Conservation (phyloP, 805 yeast species). For the Lachancea kluyveri region DNA sequence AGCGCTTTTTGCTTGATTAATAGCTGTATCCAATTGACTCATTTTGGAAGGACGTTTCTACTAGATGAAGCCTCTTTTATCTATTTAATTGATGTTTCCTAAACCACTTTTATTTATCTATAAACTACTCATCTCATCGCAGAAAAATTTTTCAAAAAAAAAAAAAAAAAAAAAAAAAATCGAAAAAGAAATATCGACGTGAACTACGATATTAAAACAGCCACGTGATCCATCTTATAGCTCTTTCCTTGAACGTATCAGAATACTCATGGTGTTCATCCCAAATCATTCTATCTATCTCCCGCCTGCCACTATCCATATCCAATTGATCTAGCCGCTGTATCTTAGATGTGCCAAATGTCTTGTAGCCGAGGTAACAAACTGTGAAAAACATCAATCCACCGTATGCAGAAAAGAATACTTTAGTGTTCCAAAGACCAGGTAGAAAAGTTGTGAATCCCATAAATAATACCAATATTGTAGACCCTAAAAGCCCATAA, state of each 20-base stretch:
- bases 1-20: constrained; percentile 20
- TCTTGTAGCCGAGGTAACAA: constrained; percentile 49
- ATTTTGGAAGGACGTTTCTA: too few relatives aligned
- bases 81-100: too few relatives aligned
- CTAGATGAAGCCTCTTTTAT: too few relatives aligned
- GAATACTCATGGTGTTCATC: constrained; percentile 53
- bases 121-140: too few relatives aligned
- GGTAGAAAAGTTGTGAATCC: constrained; percentile 57
- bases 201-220: constrained; percentile 22
- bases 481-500: constrained; percentile 52
- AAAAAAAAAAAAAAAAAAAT: too few relatives aligned
- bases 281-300: constrained; percentile 76
- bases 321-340: constrained; percentile 70
- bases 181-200: too few relatives aligned
- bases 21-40: constrained; percentile 13
- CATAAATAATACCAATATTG: constrained; percentile 45
- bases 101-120: too few relatives aligned
- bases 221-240: constrained; percentile 28
- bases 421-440: constrained; percentile 54
- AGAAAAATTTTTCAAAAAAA: too few relatives aligned
- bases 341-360: constrained; percentile 54
- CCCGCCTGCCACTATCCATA: constrained; percentile 78
- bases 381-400: constrained; percentile 47
- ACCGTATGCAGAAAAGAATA: constrained; percentile 62
- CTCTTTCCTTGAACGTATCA: constrained; percentile 27